Base-by-base conservation (phyloP, 2,329 filamentous ascomycete species). In the Lachnellula subtilissima region DNA sequence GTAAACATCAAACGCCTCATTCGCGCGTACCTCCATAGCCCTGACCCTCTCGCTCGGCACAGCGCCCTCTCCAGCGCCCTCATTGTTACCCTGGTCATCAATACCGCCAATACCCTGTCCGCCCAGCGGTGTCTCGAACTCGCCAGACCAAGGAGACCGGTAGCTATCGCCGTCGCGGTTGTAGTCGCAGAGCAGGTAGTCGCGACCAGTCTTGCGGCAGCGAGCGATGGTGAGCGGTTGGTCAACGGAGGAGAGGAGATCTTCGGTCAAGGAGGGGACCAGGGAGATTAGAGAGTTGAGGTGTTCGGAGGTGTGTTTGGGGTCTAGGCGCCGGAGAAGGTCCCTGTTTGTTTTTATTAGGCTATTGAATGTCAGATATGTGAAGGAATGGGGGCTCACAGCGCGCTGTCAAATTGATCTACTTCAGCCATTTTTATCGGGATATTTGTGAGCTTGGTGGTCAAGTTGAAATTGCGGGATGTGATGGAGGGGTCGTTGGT, bases 181-280 rank as follows among this genome's bases (percentile, higher is more conserved):
- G 82, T 99, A 99, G 82, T 99, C 94, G 80, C 94, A 99, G 69
- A 97, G 88, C 51, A 99, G 85, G 78, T 96, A 99, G 76, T 97
- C 94, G 65, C 93, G 89, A 67, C 91, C 91, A 35, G 90, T 88
- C 75, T 92, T 89, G 66, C 85, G 84, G 80, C 94, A 97, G 64
- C 89, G 88, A 67, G 88, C 86, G 61, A 95, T 83, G 57, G 88
- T 86, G 55, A 99, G 86, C 23, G 94, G 94, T 74, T 97, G 93
- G 75, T 99, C 94, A 66, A 99, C 94, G 23, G 93, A 96, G 64
- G 93, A 94, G 63, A 99, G 90, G 45, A 99, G 90, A 73, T 99
- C 94, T 80, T 99, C 94, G 69, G 93, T 94, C 58, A 99, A 86
- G 66, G 93, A 87, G 15, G 94, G 94, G 46, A 91, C 88, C 61